A percentile compares a stretch with the other conserved stretches of the same genome.
phyloP scores from a whole-genome alignment of 495 filamentous ascomycete species.

The Jackrogersella multiformis region DNA sequence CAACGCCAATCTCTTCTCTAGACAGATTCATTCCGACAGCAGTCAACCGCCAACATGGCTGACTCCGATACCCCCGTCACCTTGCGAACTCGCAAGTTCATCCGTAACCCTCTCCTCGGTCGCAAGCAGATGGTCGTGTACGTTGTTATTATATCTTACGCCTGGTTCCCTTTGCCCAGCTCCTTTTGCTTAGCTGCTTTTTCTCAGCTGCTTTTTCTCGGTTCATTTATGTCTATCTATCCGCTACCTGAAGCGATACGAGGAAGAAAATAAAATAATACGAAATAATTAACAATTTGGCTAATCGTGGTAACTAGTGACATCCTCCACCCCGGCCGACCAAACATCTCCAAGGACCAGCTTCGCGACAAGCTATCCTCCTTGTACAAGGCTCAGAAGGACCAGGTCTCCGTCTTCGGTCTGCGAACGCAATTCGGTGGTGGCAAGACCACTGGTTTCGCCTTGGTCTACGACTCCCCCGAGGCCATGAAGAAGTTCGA shows the following conservation, averaged over 20 bases:
- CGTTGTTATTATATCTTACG: conserved; percentile 64
- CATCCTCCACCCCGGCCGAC: conserved; percentile 97
- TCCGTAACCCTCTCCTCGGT: conserved; percentile 97
- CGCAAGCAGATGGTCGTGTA: conserved; percentile 99
- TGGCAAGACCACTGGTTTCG: conserved; percentile 99
- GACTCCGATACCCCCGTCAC: conserved; percentile 87
- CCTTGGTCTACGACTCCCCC: conserved; percentile 94
- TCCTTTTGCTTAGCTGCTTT: too few relatives aligned
- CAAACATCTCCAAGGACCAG: conserved; percentile 99
- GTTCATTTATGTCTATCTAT: too few relatives aligned
- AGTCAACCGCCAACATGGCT: conserved; percentile 74
- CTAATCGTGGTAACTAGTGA: conserved; percentile 67
- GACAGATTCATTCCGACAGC: conserved; percentile 36
- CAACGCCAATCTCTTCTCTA: conserved; percentile 10
- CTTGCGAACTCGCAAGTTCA: conserved; percentile 99
- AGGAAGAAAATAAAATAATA: neutral
- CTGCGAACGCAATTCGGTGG: conserved; percentile 99
- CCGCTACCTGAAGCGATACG: neutral
- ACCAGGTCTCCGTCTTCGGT: conserved; percentile 95
- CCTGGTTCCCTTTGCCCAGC: neutral
- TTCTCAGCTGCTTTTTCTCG: too few relatives aligned
- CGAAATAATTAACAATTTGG: conserved; percentile 41
- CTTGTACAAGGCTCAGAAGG: conserved; percentile 97
- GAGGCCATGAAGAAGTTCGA: conserved; percentile 99
- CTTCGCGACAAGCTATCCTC: conserved; percentile 93